These are phyloP conservation scores for Tuber umbilicatum DNA, from an alignment of 495 filamentous ascomycete genomes.

Conservation along the genomic window DNA sequence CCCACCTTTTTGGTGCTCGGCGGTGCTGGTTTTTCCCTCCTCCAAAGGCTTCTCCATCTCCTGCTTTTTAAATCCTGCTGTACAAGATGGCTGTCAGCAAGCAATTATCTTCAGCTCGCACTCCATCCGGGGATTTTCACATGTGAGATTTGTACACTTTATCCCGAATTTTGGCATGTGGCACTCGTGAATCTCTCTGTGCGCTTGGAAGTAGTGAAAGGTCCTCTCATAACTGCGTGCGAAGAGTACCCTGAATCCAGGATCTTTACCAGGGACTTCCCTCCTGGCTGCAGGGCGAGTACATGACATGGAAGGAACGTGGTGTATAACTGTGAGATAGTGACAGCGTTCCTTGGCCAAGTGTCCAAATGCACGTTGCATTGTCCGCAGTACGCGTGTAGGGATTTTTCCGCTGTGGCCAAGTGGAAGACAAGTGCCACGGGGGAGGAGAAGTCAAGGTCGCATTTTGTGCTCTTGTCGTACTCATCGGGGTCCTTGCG, in stretches of 20 bases:
- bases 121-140: slow-evolving; percentile 19
- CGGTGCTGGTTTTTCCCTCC: slow-evolving; percentile 17
- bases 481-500: slow-evolving; percentile 12
- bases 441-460: no score
- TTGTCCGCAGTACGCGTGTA: no score
- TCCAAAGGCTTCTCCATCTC: slow-evolving; percentile 23
- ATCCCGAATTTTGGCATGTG: slow-evolving; percentile 13
- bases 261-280: slow-evolving; percentile 13
- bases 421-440: no score
- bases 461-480: slow-evolving; percentile 18
- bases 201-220: slow-evolving; percentile 12
- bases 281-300: slow-evolving; percentile 6
- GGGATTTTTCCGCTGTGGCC: no score
- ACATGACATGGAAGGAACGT: slow-evolving; percentile 14
- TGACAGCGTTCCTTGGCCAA: no score
- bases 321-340: no score
- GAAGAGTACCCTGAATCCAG: slow-evolving; percentile 18
- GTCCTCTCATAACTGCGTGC: no score
- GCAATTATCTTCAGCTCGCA: slow-evolving; percentile 14
- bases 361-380: slow-evolving; percentile 22
- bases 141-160: slow-evolving; percentile 19
- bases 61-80: no score
- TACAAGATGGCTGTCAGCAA: slow-evolving; percentile 9
- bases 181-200: slow-evolving; percentile 19
- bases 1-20: background rate